Evolutionary conservation across 192 early-diverging fungal genomes (phyloP), one percentile per base, ranked within the genome.

Genomic region (Spizellomyces punctatus): DNA sequence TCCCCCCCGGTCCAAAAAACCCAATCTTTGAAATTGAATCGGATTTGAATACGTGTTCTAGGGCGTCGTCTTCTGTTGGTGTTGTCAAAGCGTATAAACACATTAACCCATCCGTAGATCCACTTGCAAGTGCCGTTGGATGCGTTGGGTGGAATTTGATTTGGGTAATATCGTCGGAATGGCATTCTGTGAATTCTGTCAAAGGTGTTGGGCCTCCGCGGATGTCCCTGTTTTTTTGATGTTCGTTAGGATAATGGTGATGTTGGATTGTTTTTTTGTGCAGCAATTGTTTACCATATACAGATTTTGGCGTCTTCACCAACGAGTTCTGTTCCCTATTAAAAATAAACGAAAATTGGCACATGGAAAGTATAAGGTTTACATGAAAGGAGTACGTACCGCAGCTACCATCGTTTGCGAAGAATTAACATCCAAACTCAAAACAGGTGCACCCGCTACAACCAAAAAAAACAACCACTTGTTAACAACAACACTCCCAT

Each of bases 1-100:
- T 94, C n/a, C 84, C 82, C 8, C 75, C 74, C 2, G 95, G 94
- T 12, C 97, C 97, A 80, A 98, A 98, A 79, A 91, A 99, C 5
- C 96, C 96, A 64, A 90, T 76, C 66, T 85, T 89, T 74, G 86
- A 86, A n/a, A 99, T 85, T 6, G 93, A 93, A 14, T 94, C 88
- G 14, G 83, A 84, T 62, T 96, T 96, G 16, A 95, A 86, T 2
- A 93, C 92, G 44, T 88, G 87, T 57, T 92, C 69, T 6, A 99
- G 71, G 1, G 89, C 92, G 47, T 99, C 96, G 47, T 98, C 96
- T 77, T 99, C 95, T 21, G 94, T 86, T 45, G 91, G 85, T 45
- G 59, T 78, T 76, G 48, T 86, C 59, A 80, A 91, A 86, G 83
- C 89, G 92, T 66, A 91, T 80, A 83, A 90, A 94, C 72, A 95